Evolutionary conservation across 129 eudicot genomes (phyloP).

Genomic region (Helianthus annuus): HanXRQr2.0-SUNRISE NC_035436.2:194733923-194734422

Average conservation of each 20-base stretch:
- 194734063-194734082: too few relatives aligned
- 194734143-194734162: background rate
- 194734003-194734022: too few relatives aligned
- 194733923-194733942: too few relatives aligned
- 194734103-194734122: too few relatives aligned
- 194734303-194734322: background rate
- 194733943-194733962: too few relatives aligned
- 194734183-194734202: background rate
- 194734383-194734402: constrained; percentile 30
- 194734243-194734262: constrained; percentile 33
- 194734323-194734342: constrained; percentile 34
- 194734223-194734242: background rate
- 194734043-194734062: too few relatives aligned
- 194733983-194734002: too few relatives aligned
- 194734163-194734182: background rate
- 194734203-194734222: background rate
- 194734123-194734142: background rate
- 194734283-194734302: constrained; percentile 22
- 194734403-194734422: constrained; percentile 32
- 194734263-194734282: constrained; percentile 28
- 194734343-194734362: constrained; percentile 24
- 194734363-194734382: constrained; percentile 19
- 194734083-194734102: too few relatives aligned
- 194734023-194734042: too few relatives aligned
- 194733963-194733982: too few relatives aligned